Conservation (phyloP, 139 green algal species). For the Tetraselmis chui region DNA sequence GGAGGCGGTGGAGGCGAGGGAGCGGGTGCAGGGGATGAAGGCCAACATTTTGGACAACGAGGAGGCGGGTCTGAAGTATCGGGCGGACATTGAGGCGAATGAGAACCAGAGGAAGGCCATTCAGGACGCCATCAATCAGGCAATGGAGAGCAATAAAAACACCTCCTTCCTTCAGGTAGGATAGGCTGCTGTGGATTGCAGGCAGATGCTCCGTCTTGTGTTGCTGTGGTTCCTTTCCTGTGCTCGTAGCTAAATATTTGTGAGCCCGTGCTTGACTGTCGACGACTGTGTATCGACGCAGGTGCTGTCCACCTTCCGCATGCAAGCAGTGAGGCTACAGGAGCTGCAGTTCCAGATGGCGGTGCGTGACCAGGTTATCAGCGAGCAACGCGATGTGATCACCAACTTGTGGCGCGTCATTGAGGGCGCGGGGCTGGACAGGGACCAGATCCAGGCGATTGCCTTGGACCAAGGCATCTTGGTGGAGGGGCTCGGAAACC, state of each 20-base stretch:
- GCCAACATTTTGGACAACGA: slow-evolving; percentile 31
- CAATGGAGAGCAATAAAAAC: slow-evolving; percentile 41
- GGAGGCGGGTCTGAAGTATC: slow-evolving; percentile 9
- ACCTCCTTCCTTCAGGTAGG: slow-evolving; percentile 39
- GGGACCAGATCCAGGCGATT: slow-evolving; percentile 27
- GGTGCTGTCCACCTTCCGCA: slow-evolving; percentile 49
- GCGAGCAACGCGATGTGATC: slow-evolving; percentile 56
- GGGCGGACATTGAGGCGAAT: slow-evolving; percentile 51
- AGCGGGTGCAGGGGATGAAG: slow-evolving; percentile 15
- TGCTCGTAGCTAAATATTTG: too few relatives aligned
- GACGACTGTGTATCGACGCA: too few relatives aligned
- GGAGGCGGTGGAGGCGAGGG: slow-evolving; percentile 16
- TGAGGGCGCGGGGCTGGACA: slow-evolving; percentile 35
- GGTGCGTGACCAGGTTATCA: slow-evolving; percentile 63
- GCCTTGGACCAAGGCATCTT: not conserved
- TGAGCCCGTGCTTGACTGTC: too few relatives aligned
- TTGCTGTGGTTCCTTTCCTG: too few relatives aligned
- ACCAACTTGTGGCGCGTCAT: slow-evolving; percentile 59
- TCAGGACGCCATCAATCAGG: slow-evolving; percentile 50
- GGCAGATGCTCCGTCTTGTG: too few relatives aligned
- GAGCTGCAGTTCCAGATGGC: slow-evolving; percentile 63
- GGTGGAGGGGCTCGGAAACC: not conserved
- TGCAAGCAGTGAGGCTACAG: slow-evolving; percentile 11
- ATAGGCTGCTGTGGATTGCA: too few relatives aligned
- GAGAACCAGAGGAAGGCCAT: slow-evolving; percentile 39